A percentile compares a stretch with the other conserved stretches of the same genome.
These are phyloP conservation scores for Gracilaria gracilis DNA, from an alignment of 23 red algal species.

Conservation along the genomic window DNA sequence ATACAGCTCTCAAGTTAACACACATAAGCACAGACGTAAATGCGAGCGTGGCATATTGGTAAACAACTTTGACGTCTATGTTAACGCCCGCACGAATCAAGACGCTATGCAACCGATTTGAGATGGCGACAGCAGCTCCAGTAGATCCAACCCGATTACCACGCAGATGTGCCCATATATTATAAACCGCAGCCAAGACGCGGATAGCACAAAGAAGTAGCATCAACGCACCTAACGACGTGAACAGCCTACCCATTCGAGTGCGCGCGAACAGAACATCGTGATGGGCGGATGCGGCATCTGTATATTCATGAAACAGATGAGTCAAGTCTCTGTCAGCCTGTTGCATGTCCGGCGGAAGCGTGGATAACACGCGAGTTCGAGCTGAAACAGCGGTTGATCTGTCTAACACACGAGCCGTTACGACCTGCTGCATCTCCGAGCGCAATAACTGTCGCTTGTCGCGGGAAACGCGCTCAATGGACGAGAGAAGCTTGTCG, in stretches of 20 bases:
- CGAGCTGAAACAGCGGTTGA: constrained; percentile 1
- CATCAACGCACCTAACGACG: constrained; percentile 63
- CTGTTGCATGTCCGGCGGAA: constrained; percentile 52
- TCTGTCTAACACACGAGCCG: background rate
- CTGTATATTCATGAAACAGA: constrained; percentile 68
- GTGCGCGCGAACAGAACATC: constrained; percentile 66
- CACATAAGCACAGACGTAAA: constrained; percentile 69
- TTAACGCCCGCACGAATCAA: constrained; percentile 61
- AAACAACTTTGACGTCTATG: constrained; percentile 56
- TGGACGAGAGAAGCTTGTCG: constrained; percentile 48
- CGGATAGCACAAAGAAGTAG: constrained; percentile 60
- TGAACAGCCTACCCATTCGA: constrained; percentile 51
- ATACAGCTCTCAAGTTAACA: constrained; percentile 59
- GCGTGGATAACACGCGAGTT: constrained; percentile 21
- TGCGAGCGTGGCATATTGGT: constrained; percentile 73
- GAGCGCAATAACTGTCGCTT: constrained; percentile 40
- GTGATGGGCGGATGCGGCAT: constrained; percentile 56
- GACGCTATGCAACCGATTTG: constrained; percentile 46
- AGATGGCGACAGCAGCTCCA: constrained; percentile 50
- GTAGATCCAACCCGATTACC: constrained; percentile 35
- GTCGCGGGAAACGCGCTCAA: constrained; percentile 27
- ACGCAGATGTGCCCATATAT: constrained; percentile 42
- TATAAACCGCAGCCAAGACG: constrained; percentile 55
- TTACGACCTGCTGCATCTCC: constrained; percentile 31
- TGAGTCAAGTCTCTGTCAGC: constrained; percentile 6